Base-by-base conservation (phyloP, 495 filamentous ascomycete genomes). In the Durotheca rogersii region DNA sequence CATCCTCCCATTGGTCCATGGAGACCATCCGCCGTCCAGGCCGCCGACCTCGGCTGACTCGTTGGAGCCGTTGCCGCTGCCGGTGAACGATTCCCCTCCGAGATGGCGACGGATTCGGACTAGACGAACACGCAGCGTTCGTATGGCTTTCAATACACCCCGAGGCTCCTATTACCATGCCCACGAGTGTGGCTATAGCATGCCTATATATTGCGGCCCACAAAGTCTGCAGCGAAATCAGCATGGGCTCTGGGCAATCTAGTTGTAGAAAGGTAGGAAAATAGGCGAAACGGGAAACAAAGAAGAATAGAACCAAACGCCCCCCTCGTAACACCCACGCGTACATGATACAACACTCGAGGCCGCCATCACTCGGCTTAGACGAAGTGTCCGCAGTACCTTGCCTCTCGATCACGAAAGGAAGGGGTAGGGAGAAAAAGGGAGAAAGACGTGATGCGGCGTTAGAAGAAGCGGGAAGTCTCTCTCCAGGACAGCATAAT, bases 301-400 rank as follows among this genome's bases (percentile, higher is more conserved):
- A n/a, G n/a, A n/a, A n/a, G n/a, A n/a, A n/a, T n/a, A n/a, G n/a
- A n/a, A n/a, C n/a, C n/a, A n/a, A n/a, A n/a, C n/a, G n/a, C n/a
- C 19, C 35, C 10, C 14, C 23, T 32, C 14, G 41, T 14, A 48
- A 33, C 19, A 67, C 64, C 62, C 55, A 67, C 64, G 50, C 57
- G 36, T 66, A 54, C 54, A 64, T 61, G 10, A 58, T 61, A 10
- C 61, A 57, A 7, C 64, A 51, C 48, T 67, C 55, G 21, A 60
- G 46, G 7, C 61, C 58, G 10, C 59, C 37, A n/a, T 64, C 61
- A 3, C 61, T 58, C 4, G 54, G 51, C 12, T 53, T 42, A 29
- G 52, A 58, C 5, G 51, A 27, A 1, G 61, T 60, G 33, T 65
- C 59, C 27, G 42, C 31, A 25, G 51, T 52, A 6, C 42, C 43